Percentiles rank a stretch among this genome's conserved stretches.
Evolutionary conservation across 129 eudicot genomes (phyloP).

Genomic region (Pittosporum tobira): DNA sequence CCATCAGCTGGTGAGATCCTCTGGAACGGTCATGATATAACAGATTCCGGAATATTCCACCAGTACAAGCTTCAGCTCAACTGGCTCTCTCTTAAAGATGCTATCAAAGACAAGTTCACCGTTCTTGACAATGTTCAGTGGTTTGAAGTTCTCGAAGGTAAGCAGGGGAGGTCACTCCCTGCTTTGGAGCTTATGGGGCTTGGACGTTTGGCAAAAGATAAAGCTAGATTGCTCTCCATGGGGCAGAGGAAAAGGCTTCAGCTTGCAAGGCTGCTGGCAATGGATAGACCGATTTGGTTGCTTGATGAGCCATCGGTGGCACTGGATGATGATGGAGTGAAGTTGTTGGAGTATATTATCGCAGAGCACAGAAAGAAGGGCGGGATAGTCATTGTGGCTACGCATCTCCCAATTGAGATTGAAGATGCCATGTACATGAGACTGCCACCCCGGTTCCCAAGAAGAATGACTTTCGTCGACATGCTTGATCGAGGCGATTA

Average conservation of each 20-base stretch:
- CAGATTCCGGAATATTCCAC: slow-evolving; percentile 72
- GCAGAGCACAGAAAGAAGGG: slow-evolving; percentile 85
- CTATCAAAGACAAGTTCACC: slow-evolving; percentile 59
- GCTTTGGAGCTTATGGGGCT: slow-evolving; percentile 93
- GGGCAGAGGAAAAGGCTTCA: slow-evolving; percentile 90
- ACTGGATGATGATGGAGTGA: slow-evolving; percentile 86
- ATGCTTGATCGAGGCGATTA: slow-evolving; percentile 54
- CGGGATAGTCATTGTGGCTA: slow-evolving; percentile 82
- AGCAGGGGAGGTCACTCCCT: slow-evolving; percentile 65
- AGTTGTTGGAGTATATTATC: slow-evolving; percentile 65
- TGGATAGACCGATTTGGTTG: slow-evolving; percentile 94
- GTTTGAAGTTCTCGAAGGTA: slow-evolving; percentile 88
- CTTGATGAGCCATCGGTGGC: slow-evolving; percentile 98
- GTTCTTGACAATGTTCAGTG: slow-evolving; percentile 87
- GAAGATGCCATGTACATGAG: slow-evolving; percentile 55
- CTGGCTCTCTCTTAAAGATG: slow-evolving; percentile 91
- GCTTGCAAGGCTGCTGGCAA: slow-evolving; percentile 84
- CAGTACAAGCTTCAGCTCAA: slow-evolving; percentile 93
- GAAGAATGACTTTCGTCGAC: slow-evolving; percentile 58
- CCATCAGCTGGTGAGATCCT: slow-evolving; percentile 87
- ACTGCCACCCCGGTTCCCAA: slow-evolving; percentile 56
- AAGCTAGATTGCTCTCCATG: slow-evolving; percentile 90
- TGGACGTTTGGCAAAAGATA: slow-evolving; percentile 68
- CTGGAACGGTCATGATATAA: slow-evolving; percentile 88
- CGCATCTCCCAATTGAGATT: slow-evolving; percentile 66